phyloP scores from a whole-genome alignment of 2,329 filamentous ascomycete genomes.

The Huntiella moniliformis region DNA sequence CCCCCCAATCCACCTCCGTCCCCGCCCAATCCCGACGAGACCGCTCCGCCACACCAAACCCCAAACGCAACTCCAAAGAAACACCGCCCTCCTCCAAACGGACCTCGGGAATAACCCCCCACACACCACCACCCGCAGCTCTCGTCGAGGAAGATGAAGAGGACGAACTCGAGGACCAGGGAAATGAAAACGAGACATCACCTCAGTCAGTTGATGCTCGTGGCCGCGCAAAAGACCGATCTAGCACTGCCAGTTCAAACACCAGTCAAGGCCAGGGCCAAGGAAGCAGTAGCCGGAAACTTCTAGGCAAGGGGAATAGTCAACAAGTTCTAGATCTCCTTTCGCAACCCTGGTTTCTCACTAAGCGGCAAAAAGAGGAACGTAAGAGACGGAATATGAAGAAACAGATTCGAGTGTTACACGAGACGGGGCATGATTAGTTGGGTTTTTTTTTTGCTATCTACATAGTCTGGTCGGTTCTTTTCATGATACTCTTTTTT shows the following conservation, averaged over 20 bases:
- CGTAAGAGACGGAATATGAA: constrained; percentile 20
- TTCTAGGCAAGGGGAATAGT: constrained; percentile 6
- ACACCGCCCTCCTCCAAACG: too few species aligned
- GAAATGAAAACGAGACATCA: too few species aligned
- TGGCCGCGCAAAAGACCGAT: background rate
- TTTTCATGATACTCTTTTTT: background rate
- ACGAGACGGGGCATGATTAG: constrained; percentile 13
- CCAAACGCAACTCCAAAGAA: too few species aligned
- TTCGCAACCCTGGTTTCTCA: constrained; percentile 7
- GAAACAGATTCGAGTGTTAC: constrained; percentile 20
- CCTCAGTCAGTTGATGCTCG: background rate
- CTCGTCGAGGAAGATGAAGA: too few species aligned
- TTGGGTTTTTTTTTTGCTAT: background rate
- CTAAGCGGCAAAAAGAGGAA: constrained; percentile 16
- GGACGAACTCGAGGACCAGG: too few species aligned
- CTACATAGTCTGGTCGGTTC: background rate
- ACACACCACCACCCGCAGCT: too few species aligned
- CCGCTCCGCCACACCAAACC: too few species aligned
- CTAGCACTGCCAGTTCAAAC: background rate
- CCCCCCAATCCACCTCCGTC: background rate
- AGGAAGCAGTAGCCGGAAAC: background rate
- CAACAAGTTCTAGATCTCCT: constrained; percentile 7
- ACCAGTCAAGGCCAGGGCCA: background rate
- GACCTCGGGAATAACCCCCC: too few species aligned
- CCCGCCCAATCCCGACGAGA: background rate